Percentiles rank a stretch among this genome's conserved stretches.
These are phyloP conservation scores for Auricularia heimuer DNA, from an alignment of 768 basidiomycete genomes.

Conservation along the genomic window DNA sequence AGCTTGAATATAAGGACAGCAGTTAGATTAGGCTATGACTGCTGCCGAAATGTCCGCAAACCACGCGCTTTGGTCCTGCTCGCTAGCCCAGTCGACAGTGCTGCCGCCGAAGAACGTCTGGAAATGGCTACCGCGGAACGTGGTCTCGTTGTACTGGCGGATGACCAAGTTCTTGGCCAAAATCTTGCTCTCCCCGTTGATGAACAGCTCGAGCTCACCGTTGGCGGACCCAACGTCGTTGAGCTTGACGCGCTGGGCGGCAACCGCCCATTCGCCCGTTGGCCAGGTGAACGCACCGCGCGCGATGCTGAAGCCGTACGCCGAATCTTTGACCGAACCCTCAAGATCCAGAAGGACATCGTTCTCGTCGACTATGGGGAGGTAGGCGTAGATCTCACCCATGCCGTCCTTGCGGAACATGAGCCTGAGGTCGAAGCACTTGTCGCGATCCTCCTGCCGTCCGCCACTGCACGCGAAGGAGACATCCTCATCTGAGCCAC, in stretches of 20 bases:
- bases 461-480: conserved; percentile 58
- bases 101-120: conserved; percentile 72
- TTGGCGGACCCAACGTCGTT: conserved; percentile 63
- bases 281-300: conserved; percentile 58
- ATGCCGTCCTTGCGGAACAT: conserved; percentile 36
- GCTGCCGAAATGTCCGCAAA: conserved; percentile 66
- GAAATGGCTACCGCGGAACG: conserved; percentile 58
- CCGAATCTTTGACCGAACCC: conserved; percentile 45
- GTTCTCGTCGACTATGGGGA: conserved; percentile 42
- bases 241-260: conserved; percentile 60
- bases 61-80: conserved; percentile 51
- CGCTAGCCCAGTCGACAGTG: conserved; percentile 41
- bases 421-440: conserved; percentile 53
- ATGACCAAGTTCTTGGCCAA: conserved; percentile 49
- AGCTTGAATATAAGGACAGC: too few species aligned
- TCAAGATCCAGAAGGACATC: conserved; percentile 42
- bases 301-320: conserved; percentile 58
- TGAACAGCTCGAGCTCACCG: conserved; percentile 61
- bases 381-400: conserved; percentile 67
- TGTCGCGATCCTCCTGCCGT: conserved; percentile 40
- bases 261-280: conserved; percentile 54
- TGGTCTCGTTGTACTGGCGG: conserved; percentile 36
- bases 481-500: conserved; percentile 40
- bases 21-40: conserved; percentile 18
- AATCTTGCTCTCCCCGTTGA: conserved; percentile 55